Percentiles rank a stretch among this genome's conserved stretches.
Conservation (phyloP, 2,329 filamentous ascomycete species). For the Chaetomium olivaceum region DNA sequence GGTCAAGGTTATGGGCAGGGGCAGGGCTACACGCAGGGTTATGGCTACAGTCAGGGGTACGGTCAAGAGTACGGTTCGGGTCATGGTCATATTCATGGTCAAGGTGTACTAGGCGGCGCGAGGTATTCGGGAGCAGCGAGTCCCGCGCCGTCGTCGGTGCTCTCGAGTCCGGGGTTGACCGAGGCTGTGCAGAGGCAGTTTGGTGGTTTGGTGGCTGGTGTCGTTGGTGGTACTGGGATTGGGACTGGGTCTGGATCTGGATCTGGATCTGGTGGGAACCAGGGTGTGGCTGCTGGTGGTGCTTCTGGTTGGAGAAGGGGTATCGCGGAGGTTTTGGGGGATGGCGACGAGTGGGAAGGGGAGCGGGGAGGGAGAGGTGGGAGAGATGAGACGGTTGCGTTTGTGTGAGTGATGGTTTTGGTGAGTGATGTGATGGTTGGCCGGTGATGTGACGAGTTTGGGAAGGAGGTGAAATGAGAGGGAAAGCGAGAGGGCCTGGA, state of each 20-base stretch:
- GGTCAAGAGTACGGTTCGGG: too few relatives aligned
- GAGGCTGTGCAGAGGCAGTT: slow-evolving; percentile 38
- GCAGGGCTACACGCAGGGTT: neutral
- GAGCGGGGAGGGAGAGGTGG: neutral
- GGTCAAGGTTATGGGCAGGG: neutral
- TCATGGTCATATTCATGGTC: too few relatives aligned
- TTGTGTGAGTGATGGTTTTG: too few relatives aligned
- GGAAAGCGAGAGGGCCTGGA: neutral
- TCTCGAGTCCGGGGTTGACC: slow-evolving; percentile 34
- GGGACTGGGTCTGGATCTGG: neutral
- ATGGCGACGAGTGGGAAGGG: neutral
- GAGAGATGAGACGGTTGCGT: slow-evolving; percentile 13
- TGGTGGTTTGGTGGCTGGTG: slow-evolving; percentile 16
- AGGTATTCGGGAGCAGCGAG: neutral
- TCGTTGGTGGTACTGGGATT: neutral
- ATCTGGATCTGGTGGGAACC: neutral
- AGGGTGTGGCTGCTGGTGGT: neutral
- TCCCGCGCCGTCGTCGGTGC: slow-evolving; percentile 6
- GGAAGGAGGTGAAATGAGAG: too few relatives aligned
- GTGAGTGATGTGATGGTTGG: too few relatives aligned
- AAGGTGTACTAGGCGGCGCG: too few relatives aligned
- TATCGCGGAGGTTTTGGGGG: slow-evolving; percentile 5
- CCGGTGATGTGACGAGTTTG: neutral
- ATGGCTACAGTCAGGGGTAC: neutral
- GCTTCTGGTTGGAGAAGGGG: slow-evolving; percentile 1